Conservation (phyloP, 2,329 filamentous ascomycete species). For the Calonectria hawksworthii region DNA sequence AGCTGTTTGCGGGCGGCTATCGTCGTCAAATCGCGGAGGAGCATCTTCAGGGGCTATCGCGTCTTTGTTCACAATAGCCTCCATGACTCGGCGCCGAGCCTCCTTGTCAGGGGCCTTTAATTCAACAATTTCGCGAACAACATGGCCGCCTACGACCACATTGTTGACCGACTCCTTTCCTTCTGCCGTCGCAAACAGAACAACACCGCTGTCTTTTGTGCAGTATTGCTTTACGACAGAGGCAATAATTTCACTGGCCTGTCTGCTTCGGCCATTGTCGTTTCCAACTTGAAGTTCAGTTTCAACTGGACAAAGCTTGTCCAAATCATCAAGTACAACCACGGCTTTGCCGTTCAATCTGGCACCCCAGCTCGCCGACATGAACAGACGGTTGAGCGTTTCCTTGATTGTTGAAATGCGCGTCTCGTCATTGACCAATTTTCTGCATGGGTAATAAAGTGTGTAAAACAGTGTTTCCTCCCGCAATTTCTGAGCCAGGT, state of each 20-base stretch:
- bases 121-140: constrained; percentile 90
- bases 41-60: constrained; percentile 56
- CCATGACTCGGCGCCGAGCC: constrained; percentile 84
- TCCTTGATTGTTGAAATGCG: constrained; percentile 93
- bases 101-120: constrained; percentile 96
- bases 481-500: constrained; percentile 81
- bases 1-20: constrained; percentile 70
- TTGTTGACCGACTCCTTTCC: constrained; percentile 94
- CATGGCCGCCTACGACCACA: constrained; percentile 89
- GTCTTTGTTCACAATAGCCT: constrained; percentile 77
- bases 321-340: constrained; percentile 92
- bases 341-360: constrained; percentile 86
- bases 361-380: constrained; percentile 91
- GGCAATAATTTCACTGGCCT: constrained; percentile 91
- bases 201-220: constrained; percentile 82
- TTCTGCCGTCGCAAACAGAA: constrained; percentile 91
- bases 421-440: constrained; percentile 91
- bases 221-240: constrained; percentile 89
- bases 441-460: constrained; percentile 88
- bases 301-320: constrained; percentile 92
- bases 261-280: constrained; percentile 92
- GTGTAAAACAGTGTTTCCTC: constrained; percentile 83
- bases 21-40: constrained; percentile 54
- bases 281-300: constrained; percentile 95
- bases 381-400: constrained; percentile 85